phyloP scores from a whole-genome alignment of 257 asterid species.

The Fraxinus quadrangulata region DNA sequence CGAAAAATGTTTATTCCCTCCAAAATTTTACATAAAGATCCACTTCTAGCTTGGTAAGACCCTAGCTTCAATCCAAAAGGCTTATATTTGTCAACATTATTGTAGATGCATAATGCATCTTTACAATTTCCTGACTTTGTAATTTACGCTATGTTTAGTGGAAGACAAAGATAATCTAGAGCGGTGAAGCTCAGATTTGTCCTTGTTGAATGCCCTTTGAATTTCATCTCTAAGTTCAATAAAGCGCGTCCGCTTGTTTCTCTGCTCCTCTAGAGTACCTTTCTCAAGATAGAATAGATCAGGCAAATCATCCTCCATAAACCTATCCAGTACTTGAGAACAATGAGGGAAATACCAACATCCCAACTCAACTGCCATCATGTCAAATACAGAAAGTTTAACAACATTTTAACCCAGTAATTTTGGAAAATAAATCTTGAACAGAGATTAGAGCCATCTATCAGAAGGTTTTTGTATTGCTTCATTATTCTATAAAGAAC shows the following conservation, averaged over 20 bases:
- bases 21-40: neutral
- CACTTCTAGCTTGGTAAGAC: neutral
- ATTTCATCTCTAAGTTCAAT: slow-evolving; percentile 68
- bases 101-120: neutral
- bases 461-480: neutral
- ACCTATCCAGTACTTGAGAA: slow-evolving; percentile 70
- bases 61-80: neutral
- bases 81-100: neutral
- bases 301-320: slow-evolving; percentile 65
- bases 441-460: neutral
- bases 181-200: slow-evolving; percentile 58
- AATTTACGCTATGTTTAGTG: slow-evolving; percentile 27
- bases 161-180: slow-evolving; percentile 49
- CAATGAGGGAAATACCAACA: slow-evolving; percentile 67
- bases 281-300: slow-evolving; percentile 55
- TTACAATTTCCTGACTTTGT: slow-evolving; percentile 39
- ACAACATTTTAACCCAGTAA: neutral
- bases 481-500: neutral
- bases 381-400: neutral
- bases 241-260: slow-evolving; percentile 48
- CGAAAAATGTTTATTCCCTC: neutral
- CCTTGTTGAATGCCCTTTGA: slow-evolving; percentile 64
- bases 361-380: slow-evolving; percentile 68
- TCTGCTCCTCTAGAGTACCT: slow-evolving; percentile 70
- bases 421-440: neutral